Evolutionary conservation across 2,329 filamentous ascomycete species (phyloP), one percentile per base, ranked within the genome.

Genomic region (Cyphellophora attinorum): DNA sequence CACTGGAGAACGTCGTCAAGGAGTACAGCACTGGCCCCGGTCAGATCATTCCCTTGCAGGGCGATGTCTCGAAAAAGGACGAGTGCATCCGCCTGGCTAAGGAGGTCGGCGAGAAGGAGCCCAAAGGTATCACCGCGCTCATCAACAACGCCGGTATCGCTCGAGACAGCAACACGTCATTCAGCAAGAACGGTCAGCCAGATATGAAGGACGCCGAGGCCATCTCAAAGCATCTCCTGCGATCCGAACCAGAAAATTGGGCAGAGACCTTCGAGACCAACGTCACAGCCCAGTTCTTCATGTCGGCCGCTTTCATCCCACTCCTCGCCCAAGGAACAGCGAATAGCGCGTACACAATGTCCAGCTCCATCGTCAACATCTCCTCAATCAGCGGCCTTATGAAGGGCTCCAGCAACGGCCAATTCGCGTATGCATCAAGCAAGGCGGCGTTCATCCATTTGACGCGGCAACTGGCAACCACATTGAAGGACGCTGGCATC

Each of bases 401-500:
- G 56, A 72, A 74, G 47, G 64, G 64, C 1, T 60, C 56, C 31
- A 64, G 57, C 40, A 53, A 45, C n/a, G 69, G 69, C 3, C 68
- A 73, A 40, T 69, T 70, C 39, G 61, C 67, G 0, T 74, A 72
- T 44, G 64, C 65, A 2, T 52, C 60, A 6, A 65, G 60, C 27
- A 74, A 74, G 45, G 70, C 55, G 14, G 53, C 48, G 15, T 44
- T 62, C 5, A 65, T 73, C 29, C 72, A 76, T 41, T 54, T 76
- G 10, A 75, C 66, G 16, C 65, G 66, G 45, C 62, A 74, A 59
- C 58, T 76, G 6, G 67, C 70, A 1, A 60, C 61, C 6, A 67
- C 73, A 37, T 62, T 76, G 17, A 60, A 65, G n/a, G 60, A 64
- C 27, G 59, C 74, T 32, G 70, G 73, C 51, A 65, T 76, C 33